phyloP scores from a whole-genome alignment of 257 asterid genomes.

The Paulownia fortunei region DNA sequence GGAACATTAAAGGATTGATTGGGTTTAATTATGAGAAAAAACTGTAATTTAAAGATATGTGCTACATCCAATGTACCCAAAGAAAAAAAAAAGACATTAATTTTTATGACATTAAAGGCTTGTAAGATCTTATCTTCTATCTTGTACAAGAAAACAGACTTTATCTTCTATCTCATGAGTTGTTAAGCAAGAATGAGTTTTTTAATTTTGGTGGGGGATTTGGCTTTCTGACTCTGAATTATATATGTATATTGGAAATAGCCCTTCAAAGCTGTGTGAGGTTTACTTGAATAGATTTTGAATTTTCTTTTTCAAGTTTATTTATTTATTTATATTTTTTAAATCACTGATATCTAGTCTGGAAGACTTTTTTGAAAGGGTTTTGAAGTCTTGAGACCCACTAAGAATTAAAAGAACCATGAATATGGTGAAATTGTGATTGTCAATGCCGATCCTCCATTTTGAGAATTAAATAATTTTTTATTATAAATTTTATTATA shows the following conservation, averaged over 20 bases:
- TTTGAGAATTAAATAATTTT: no score
- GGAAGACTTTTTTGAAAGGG: no score
- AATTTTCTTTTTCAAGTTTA: neutral
- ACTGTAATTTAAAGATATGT: neutral
- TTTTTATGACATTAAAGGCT: slow-evolving; percentile 16
- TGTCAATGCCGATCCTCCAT: no score
- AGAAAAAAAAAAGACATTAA: neutral
- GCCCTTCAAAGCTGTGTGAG: neutral
- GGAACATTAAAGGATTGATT: slow-evolving; percentile 19
- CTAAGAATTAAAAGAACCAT: no score
- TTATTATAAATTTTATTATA: no score
- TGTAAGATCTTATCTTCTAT: slow-evolving; percentile 1
- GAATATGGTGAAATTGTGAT: no score
- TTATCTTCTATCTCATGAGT: slow-evolving; percentile 12
- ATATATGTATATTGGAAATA: neutral
- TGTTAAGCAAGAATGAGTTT: slow-evolving; percentile 11
- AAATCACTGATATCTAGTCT: no score
- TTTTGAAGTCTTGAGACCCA: no score
- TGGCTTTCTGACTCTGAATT: neutral
- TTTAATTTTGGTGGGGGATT: neutral
- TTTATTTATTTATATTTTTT: neutral
- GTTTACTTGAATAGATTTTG: neutral
- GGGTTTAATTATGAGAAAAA: slow-evolving; percentile 13
- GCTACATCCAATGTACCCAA: slow-evolving; percentile 39
- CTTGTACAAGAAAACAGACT: slow-evolving; percentile 14